Evolutionary conservation across 805 yeast species (phyloP).

Genomic region (Priceomyces medius): DNA sequence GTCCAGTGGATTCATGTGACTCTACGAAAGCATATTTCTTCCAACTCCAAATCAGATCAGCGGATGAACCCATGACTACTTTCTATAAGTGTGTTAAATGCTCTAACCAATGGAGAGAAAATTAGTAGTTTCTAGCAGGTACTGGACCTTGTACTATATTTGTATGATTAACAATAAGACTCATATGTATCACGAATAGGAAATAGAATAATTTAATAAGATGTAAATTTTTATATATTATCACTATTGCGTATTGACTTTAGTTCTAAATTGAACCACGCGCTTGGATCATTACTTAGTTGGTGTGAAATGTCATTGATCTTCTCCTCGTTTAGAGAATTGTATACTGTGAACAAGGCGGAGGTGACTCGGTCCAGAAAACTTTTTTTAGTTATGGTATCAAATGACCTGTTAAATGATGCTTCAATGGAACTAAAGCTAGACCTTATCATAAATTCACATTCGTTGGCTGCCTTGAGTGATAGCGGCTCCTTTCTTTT

Average conservation of each 20-base stretch:
- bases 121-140: slow-evolving; percentile 35
- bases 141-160: neutral
- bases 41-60: slow-evolving; percentile 94
- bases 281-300: slow-evolving; percentile 10
- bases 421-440: slow-evolving; percentile 4
- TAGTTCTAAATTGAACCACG: slow-evolving; percentile 12
- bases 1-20: slow-evolving; percentile 86
- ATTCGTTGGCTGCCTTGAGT: neutral
- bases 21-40: slow-evolving; percentile 92
- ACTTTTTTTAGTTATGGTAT: neutral
- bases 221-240: neutral
- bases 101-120: slow-evolving; percentile 96
- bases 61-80: slow-evolving; percentile 99
- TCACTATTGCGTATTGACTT: slow-evolving; percentile 7
- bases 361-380: neutral
- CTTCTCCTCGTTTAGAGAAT: neutral
- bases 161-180: slow-evolving; percentile 1
- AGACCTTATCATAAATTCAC: neutral
- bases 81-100: slow-evolving; percentile 94
- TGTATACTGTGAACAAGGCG: neutral
- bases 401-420: neutral
- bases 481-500: neutral
- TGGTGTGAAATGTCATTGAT: slow-evolving; percentile 1
- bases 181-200: neutral
- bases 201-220: neutral